phyloP scores from a whole-genome alignment of 106 monocot genomes.

The Dendrobium huoshanense region DNA sequence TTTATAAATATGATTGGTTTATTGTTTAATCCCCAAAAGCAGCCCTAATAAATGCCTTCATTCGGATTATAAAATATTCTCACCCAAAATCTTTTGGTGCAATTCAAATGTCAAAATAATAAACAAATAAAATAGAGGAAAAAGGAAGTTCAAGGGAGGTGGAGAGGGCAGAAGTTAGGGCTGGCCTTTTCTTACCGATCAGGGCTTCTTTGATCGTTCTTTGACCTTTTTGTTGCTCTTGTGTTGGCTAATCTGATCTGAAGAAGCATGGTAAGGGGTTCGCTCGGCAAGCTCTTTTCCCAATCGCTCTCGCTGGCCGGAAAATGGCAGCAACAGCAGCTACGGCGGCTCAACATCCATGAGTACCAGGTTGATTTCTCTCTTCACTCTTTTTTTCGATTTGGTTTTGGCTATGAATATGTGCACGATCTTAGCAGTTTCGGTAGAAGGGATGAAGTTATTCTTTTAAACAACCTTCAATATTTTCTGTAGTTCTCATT shows the following conservation, averaged over 20 bases:
- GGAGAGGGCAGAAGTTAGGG: not conserved
- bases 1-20: too few species aligned
- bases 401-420: not conserved
- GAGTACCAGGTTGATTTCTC: constrained; percentile 77
- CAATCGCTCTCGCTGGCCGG: constrained; percentile 59
- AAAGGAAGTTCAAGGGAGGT: not conserved
- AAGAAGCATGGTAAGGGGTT: constrained; percentile 59
- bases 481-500: not conserved
- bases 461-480: not conserved
- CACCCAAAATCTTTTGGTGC: too few species aligned
- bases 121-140: too few species aligned
- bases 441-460: too few species aligned
- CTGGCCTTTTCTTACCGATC: not conserved
- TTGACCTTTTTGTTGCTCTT: not conserved
- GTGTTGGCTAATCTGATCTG: not conserved
- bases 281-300: constrained; percentile 50
- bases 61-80: too few species aligned
- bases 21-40: too few species aligned
- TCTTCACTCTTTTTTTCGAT: not conserved
- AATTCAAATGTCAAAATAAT: too few species aligned
- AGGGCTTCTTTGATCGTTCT: not conserved
- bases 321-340: constrained; percentile 88
- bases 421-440: not conserved
- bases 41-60: too few species aligned
- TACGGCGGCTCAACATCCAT: constrained; percentile 97